Conservation (phyloP, 805 yeast species). For the Helenozyma rhizophorensis region DNA sequence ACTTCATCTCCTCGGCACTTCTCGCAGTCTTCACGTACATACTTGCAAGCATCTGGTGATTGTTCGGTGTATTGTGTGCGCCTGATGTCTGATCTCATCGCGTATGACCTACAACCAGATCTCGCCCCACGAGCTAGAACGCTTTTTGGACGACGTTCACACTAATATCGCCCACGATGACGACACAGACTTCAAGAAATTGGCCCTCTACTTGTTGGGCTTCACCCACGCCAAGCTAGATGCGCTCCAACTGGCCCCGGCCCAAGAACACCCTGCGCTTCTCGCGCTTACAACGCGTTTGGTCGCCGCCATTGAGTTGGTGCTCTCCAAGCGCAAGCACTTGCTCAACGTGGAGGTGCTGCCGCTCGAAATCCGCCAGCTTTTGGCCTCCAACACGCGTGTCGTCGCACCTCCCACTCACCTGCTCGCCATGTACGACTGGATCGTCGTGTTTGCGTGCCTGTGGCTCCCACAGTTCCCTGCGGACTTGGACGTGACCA, state of each 20-base stretch:
- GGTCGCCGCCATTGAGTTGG: slow-evolving; percentile 28
- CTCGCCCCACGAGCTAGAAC: slow-evolving; percentile 23
- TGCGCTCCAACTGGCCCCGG: not conserved
- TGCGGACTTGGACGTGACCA: slow-evolving; percentile 10
- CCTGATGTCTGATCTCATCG: no score
- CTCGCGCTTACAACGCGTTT: slow-evolving; percentile 17
- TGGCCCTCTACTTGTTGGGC: slow-evolving; percentile 29
- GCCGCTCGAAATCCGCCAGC: slow-evolving; percentile 10
- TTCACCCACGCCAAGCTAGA: slow-evolving; percentile 26
- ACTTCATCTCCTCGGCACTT: no score
- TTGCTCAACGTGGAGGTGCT: slow-evolving; percentile 20
- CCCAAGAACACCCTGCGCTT: not conserved
- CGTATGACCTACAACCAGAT: slow-evolving; percentile 16
- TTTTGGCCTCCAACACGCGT: slow-evolving; percentile 1
- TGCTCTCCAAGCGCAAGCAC: slow-evolving; percentile 27
- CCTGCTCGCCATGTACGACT: slow-evolving; percentile 21
- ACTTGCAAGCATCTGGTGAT: no score
- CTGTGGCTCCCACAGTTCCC: slow-evolving; percentile 20
- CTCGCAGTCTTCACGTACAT: no score
- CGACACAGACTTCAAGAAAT: slow-evolving; percentile 31
- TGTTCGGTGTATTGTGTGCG: no score
- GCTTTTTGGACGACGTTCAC: slow-evolving; percentile 33
- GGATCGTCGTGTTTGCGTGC: slow-evolving; percentile 27
- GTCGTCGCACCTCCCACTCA: slow-evolving; percentile 3
- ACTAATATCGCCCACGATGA: slow-evolving; percentile 26